These are phyloP conservation scores for Yamadazyma sp. DNA, from an alignment of 1,139 yeast genomes.

Conservation along the genomic window DNA sequence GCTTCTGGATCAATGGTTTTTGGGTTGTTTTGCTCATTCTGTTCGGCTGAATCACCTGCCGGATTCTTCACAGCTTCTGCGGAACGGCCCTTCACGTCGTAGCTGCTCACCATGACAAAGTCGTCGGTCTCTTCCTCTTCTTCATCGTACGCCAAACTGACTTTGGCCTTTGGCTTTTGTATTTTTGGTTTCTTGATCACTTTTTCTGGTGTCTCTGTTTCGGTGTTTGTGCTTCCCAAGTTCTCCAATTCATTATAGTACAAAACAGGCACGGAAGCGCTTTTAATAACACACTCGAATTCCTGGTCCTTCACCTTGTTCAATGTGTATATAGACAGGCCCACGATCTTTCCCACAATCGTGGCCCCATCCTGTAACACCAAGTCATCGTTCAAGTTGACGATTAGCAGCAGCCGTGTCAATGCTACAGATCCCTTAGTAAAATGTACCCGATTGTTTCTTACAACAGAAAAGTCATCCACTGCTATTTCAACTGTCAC, in stretches of 20 bases:
- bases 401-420: conserved; percentile 46
- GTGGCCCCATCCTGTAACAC: conserved; percentile 50
- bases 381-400: conserved; percentile 45
- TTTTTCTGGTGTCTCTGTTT: conserved; percentile 12
- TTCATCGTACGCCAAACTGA: conserved; percentile 24
- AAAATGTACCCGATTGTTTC: conserved; percentile 54
- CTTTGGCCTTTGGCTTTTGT: conserved; percentile 13
- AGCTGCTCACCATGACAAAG: conserved; percentile 52
- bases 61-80: no score
- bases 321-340: conserved; percentile 57
- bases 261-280: conserved; percentile 26
- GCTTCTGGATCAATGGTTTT: no score
- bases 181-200: conserved; percentile 16
- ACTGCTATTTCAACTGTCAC: conserved; percentile 2
- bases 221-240: conserved; percentile 6
- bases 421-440: conserved; percentile 57
- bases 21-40: no score
- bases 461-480: conserved; percentile 3
- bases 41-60: no score
- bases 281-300: conserved; percentile 39
- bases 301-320: conserved; percentile 54
- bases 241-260: conserved; percentile 9
- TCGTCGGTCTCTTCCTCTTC: conserved; percentile 32
- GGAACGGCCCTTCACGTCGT: conserved; percentile 24
- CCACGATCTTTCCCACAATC: conserved; percentile 63